Evolutionary conservation across 2,329 filamentous ascomycete genomes (phyloP).

Genomic region (Chaetomiaceae sp.): DNA sequence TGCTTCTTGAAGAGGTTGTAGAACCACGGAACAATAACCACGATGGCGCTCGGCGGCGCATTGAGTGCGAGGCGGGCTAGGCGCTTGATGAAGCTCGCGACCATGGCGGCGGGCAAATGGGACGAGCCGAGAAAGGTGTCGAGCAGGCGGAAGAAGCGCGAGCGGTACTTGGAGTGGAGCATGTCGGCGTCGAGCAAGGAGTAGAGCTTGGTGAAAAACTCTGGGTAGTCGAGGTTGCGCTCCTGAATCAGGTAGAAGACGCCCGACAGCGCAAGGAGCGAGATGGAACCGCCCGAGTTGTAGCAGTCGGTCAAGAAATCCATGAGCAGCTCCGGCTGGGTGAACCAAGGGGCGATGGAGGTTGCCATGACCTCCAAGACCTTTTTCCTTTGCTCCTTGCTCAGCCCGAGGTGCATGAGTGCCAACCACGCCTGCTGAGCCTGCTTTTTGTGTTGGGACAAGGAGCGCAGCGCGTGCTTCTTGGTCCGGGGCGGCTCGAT

Average conservation of each 20-base stretch:
- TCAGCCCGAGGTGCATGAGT: slow-evolving; percentile 62
- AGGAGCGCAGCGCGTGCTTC: slow-evolving; percentile 60
- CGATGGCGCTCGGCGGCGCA: slow-evolving; percentile 83
- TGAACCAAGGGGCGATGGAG: slow-evolving; percentile 84
- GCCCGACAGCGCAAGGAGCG: slow-evolving; percentile 82
- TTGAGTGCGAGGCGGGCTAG: slow-evolving; percentile 78
- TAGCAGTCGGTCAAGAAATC: slow-evolving; percentile 97
- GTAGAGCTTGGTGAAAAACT: slow-evolving; percentile 91
- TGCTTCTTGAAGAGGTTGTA: slow-evolving; percentile 93
- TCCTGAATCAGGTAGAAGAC: slow-evolving; percentile 93
- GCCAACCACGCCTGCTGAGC: slow-evolving; percentile 85
- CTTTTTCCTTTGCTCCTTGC: slow-evolving; percentile 70
- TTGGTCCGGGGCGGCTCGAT: slow-evolving; percentile 58
- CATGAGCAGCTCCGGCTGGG: slow-evolving; percentile 80
- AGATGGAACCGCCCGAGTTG: slow-evolving; percentile 77
- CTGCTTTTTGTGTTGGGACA: slow-evolving; percentile 68
- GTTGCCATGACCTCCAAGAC: slow-evolving; percentile 71
- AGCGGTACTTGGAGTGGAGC: slow-evolving; percentile 90
- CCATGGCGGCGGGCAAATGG: slow-evolving; percentile 83
- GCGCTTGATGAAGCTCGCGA: slow-evolving; percentile 96
- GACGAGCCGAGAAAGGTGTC: slow-evolving; percentile 88
- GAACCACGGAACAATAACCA: slow-evolving; percentile 84
- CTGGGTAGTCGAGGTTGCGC: slow-evolving; percentile 92
- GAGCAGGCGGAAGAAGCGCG: slow-evolving; percentile 85
- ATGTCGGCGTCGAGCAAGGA: slow-evolving; percentile 81